Evolutionary conservation across 495 filamentous ascomycete genomes (phyloP).

Genomic region (Penicillium antarcticum): DNA sequence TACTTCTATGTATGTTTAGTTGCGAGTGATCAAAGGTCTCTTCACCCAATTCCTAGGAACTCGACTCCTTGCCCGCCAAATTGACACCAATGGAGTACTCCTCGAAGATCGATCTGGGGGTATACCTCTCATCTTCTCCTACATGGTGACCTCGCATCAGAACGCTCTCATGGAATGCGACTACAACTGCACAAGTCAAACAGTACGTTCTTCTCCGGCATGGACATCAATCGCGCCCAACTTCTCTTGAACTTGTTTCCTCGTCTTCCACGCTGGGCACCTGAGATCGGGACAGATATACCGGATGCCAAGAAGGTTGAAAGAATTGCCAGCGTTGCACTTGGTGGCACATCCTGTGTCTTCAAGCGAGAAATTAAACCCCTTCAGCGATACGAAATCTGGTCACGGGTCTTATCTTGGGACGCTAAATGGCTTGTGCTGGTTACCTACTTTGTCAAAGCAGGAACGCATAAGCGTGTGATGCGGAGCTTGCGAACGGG

Average conservation of each 20-base stretch:
- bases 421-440: slow-evolving; percentile 70
- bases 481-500: no score
- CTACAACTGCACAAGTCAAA: slow-evolving; percentile 87
- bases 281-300: slow-evolving; percentile 9
- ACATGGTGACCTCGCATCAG: no score
- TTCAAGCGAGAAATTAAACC: slow-evolving; percentile 71
- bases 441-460: slow-evolving; percentile 58
- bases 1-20: no score
- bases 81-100: no score
- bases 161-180: slow-evolving; percentile 56
- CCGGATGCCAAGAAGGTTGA: slow-evolving; percentile 34
- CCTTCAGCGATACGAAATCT: slow-evolving; percentile 68
- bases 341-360: slow-evolving; percentile 63
- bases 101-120: no score
- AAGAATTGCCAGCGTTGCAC: slow-evolving; percentile 40
- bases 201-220: slow-evolving; percentile 77
- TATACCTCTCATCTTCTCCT: no score
- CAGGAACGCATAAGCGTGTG: neutral
- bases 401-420: slow-evolving; percentile 67
- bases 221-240: slow-evolving; percentile 69
- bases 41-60: no score
- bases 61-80: no score
- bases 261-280: slow-evolving; percentile 44
- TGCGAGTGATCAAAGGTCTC: no score
- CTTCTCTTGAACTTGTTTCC: slow-evolving; percentile 43